Evolutionary conservation across 108 stramenopile genomes (phyloP), one percentile per base, ranked within the genome.

Genomic region (Cyclotella sp.): DNA sequence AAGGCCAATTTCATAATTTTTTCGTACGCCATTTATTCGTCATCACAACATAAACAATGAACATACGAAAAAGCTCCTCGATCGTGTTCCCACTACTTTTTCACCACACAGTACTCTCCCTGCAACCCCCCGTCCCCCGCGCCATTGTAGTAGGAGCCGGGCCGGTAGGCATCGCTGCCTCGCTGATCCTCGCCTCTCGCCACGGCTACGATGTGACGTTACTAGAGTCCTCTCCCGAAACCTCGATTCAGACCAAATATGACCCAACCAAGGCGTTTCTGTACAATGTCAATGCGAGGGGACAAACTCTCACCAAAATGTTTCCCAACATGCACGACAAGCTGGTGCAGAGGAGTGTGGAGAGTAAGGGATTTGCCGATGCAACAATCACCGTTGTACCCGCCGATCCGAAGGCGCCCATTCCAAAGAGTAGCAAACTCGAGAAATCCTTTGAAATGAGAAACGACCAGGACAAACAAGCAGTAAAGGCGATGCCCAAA

Each of bases 201-300:
- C 87, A 85, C 74, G 46, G 41, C 18, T 86, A 72, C 61, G 55
- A 86, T 16, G 88, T 88, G 22, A 73, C 83, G 9, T 67, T 88
- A 1, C 77, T 84, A 45, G 88, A 88, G 70, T 62, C 70, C 16
- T 24, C 71, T 9, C 62, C 68, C 0, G 45, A 21, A 40, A 43
- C 68, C 16, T 22, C 65, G 21, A 19, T 58, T 18, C 74, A 63
- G 30, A 45, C 59, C 14, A 67, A 77, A 2, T 88, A 85, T 52
- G 82, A 85, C 72, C 84, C 87, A 19, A 70, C 82, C 68, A 75
- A 82, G 58, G 84, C 84, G 24, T 88, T 83, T 70, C 67, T 83
- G 2, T 88, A 80, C 71, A 76, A 79, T 60, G 83, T 88, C 61
- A 78, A 79, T 63, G 29, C 57, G 12, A 62, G 87, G 27, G 87